A percentile compares a stretch with the other conserved stretches of the same genome.
phyloP scores from a whole-genome alignment of 2,329 filamentous ascomycete genomes.

The Arthrinium phaeospermum region DNA sequence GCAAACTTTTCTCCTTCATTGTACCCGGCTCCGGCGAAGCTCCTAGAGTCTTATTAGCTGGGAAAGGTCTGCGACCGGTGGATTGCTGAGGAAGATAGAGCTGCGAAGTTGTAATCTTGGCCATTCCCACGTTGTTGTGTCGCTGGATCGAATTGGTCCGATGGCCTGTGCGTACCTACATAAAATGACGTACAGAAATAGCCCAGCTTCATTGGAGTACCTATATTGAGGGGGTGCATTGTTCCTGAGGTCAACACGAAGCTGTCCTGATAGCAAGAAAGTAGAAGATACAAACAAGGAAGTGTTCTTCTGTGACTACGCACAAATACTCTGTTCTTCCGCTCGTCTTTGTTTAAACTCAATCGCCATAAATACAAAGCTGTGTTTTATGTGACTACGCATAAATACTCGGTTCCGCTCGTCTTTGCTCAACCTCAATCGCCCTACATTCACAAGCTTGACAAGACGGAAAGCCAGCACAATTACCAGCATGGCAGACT shows the following conservation, averaged over 20 bases:
- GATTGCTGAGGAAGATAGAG: not conserved
- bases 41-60: too few species aligned
- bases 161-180: not conserved
- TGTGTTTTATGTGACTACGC: not conserved
- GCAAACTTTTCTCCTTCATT: too few species aligned
- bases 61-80: not conserved
- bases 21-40: too few species aligned
- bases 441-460: not conserved
- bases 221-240: not conserved
- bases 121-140: not conserved
- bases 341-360: not conserved
- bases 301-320: not conserved
- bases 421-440: not conserved
- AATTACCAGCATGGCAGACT: conserved; percentile 7
- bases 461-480: not conserved
- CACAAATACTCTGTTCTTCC: not conserved
- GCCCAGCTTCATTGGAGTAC: not conserved
- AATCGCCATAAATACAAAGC: not conserved
- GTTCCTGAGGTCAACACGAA: not conserved
- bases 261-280: not conserved
- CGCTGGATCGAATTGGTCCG: not conserved
- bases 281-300: not conserved
- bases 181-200: conserved; percentile 2
- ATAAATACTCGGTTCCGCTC: not conserved
- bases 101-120: not conserved